Evolutionary conservation across 139 green algal genomes (phyloP).

Genomic region (Klebsormidium nitens): DNA sequence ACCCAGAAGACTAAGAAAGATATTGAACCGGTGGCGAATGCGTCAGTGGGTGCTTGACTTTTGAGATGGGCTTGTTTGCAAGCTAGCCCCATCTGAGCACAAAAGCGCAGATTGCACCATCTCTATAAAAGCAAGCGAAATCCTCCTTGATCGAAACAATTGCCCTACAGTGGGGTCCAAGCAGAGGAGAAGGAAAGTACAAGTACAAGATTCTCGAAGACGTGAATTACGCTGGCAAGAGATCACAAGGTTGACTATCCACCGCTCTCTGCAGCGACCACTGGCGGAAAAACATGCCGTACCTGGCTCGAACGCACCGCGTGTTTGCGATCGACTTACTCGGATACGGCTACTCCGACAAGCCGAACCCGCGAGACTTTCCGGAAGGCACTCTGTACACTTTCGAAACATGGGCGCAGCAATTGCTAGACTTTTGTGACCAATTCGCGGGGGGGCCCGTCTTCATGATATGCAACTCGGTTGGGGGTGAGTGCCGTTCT

Average conservation of each 20-base stretch:
- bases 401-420: constrained; percentile 64
- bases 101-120: too few relatives aligned
- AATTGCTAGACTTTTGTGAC: constrained; percentile 69
- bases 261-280: constrained; percentile 38
- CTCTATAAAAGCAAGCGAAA: too few relatives aligned
- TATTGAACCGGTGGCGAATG: too few relatives aligned
- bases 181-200: too few relatives aligned
- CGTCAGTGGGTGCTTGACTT: too few relatives aligned
- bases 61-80: too few relatives aligned
- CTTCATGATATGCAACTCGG: constrained; percentile 81
- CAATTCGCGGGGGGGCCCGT: constrained; percentile 50
- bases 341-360: constrained; percentile 73
- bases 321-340: constrained; percentile 88
- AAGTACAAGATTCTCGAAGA: too few relatives aligned
- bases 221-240: too few relatives aligned
- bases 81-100: too few relatives aligned
- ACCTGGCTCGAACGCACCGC: constrained; percentile 47
- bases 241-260: neutral
- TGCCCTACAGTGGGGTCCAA: neutral
- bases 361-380: constrained; percentile 61
- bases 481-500: constrained; percentile 63
- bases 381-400: constrained; percentile 63
- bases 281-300: constrained; percentile 73
- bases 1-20: too few relatives aligned
- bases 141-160: neutral